phyloP scores from a whole-genome alignment of 2,329 filamentous ascomycete genomes.

The Ophiostoma pallidulum region DNA sequence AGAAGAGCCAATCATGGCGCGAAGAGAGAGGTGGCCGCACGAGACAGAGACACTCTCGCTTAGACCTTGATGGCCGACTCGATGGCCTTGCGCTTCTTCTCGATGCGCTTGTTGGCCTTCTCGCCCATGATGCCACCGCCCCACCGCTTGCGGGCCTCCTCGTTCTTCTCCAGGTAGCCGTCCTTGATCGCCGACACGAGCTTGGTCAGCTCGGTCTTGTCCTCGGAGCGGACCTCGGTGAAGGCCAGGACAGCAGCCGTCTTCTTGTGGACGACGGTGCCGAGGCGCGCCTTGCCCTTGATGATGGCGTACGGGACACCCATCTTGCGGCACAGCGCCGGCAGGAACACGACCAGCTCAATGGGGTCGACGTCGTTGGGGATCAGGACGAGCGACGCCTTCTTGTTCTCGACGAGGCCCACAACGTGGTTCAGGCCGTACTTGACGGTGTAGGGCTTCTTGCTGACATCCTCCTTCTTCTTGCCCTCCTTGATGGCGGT shows the following conservation, averaged over 20 bases:
- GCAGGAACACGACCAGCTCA: slow-evolving; percentile 98
- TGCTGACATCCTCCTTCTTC: slow-evolving; percentile 99
- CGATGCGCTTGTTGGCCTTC: slow-evolving; percentile 71
- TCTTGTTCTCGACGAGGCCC: slow-evolving; percentile 98
- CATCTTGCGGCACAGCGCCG: slow-evolving; percentile 99
- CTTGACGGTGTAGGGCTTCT: slow-evolving; percentile 99
- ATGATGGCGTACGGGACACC: slow-evolving; percentile 98
- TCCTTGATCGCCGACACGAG: slow-evolving; percentile 95
- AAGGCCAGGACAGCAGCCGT: slow-evolving; percentile 92
- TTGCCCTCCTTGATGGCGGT: slow-evolving; percentile 97
- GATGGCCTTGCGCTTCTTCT: slow-evolving; percentile 89
- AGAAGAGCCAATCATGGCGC: no score
- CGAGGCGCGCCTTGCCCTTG: slow-evolving; percentile 99
- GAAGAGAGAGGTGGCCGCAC: not conserved
- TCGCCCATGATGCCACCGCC: slow-evolving; percentile 98
- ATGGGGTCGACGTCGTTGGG: slow-evolving; percentile 99
- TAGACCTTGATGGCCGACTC: slow-evolving; percentile 98
- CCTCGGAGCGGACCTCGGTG: slow-evolving; percentile 94
- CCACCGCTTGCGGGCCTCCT: slow-evolving; percentile 87
- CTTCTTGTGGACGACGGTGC: slow-evolving; percentile 99
- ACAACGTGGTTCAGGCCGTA: slow-evolving; percentile 99
- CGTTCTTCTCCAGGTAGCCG: slow-evolving; percentile 92
- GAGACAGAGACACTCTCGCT: slow-evolving; percentile 18
- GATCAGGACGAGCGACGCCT: slow-evolving; percentile 95
- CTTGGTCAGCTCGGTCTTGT: slow-evolving; percentile 97